Evolutionary conservation across 352 stramenopile species (phyloP).

Genomic region (Lagenidium giganteum): DNA sequence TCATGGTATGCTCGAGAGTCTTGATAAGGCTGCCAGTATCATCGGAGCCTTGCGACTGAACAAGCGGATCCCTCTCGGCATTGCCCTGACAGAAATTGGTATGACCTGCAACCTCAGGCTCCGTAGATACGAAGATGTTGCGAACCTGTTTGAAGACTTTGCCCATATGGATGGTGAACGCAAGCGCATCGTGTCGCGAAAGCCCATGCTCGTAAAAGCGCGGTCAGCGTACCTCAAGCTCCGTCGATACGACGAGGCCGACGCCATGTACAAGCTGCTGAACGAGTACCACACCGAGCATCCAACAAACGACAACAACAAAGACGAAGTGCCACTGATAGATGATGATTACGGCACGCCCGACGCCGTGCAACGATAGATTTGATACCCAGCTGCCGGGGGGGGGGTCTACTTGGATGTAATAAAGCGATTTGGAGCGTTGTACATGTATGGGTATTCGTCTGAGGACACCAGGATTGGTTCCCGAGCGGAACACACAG

Average conservation of each 20-base stretch:
- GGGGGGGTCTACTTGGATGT: too few relatives aligned
- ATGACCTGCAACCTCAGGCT: constrained; percentile 66
- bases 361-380: constrained; percentile 1
- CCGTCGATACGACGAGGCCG: constrained; percentile 51
- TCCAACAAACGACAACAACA: constrained; percentile 3
- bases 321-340: constrained; percentile 11
- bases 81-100: constrained; percentile 67
- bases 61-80: constrained; percentile 67
- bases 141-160: constrained; percentile 76
- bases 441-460: too few relatives aligned
- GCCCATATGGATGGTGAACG: constrained; percentile 46
- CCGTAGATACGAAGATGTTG: constrained; percentile 48
- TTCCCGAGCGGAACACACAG: too few relatives aligned
- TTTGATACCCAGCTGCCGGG: too few relatives aligned
- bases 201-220: constrained; percentile 58
- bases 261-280: constrained; percentile 49
- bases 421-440: too few relatives aligned
- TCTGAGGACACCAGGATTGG: too few relatives aligned
- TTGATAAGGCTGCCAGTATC: constrained; percentile 60
- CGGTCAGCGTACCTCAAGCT: constrained; percentile 46
- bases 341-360: constrained; percentile 1
- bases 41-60: constrained; percentile 62
- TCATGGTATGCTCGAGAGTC: constrained; percentile 45
- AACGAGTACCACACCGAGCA: constrained; percentile 24
- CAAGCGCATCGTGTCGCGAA: constrained; percentile 47